Base-by-base conservation (phyloP, 805 yeast genomes). In the Lachancea nothofagi region DNA sequence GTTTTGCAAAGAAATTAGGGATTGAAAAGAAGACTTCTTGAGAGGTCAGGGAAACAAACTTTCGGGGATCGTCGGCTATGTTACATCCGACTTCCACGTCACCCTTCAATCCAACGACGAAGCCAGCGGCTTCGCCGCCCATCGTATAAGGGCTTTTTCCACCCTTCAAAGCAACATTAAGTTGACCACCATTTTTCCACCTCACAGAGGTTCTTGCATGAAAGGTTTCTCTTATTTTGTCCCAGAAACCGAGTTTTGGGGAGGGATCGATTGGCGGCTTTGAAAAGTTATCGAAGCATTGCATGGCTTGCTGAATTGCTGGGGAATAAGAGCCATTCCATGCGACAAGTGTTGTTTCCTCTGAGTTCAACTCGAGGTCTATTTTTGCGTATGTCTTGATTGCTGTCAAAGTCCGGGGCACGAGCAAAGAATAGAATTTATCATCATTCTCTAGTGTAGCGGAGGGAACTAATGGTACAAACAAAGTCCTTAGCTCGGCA, bases 211-310 rank as follows among this genome's bases (percentile, higher is more conserved):
- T 61, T 14, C 75, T 72, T 0, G 95, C 95, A 64, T 89, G 97
- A 50, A 87, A 65, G 12, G 82, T 69, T 21, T 79, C 70, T 36
- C 96, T 66, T 20, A 87, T 61, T 57, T 88, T 90, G 61, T 89
- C 97, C 97, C 97, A 89, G 49, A 88, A 80, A 0, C 97, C 97
- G 10, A 87, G 64, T 49, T 82, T 83, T 3, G 77, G 73, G 2
- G 96, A 85, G 0, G 89, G 89, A 57, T 89, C 97, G 12, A 83
- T 64, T 0, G 94, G 95, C 0, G 96, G 95, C 57, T 90, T 89
- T 1, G 94, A 78, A 55, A 89, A 85, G 32, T 81, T 78, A 51
- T 88, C 95, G 44, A 89, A 72, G 41, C 77, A 81, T 40, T 78
- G 65, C 78, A 84, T 82, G 2, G 80, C 70, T 48, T 86, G 89